A percentile compares a stretch with the other conserved stretches of the same genome.
Conservation (phyloP, 257 asterid species). For the Gentiana macrophylla region DNA sequence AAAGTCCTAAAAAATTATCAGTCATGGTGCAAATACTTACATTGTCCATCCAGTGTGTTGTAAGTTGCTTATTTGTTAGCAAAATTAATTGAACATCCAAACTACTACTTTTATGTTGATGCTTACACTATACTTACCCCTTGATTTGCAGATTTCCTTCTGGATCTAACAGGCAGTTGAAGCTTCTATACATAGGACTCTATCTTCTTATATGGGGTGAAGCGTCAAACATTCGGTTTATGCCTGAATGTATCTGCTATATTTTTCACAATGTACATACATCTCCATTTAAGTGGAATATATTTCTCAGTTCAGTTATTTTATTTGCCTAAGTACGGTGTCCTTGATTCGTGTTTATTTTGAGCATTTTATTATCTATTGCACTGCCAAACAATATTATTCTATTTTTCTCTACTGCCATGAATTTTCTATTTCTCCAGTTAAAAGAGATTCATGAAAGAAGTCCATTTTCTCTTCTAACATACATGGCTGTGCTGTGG, state of each 20-base stretch:
- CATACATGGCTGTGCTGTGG: no score
- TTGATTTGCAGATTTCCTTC: conserved; percentile 42
- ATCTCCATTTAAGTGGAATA: neutral
- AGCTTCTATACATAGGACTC: conserved; percentile 89
- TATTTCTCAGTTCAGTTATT: conserved; percentile 1
- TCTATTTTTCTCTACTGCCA: neutral
- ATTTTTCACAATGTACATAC: conserved; percentile 70
- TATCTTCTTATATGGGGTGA: conserved; percentile 99
- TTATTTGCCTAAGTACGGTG: neutral
- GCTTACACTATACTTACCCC: conserved; percentile 3
- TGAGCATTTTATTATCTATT: neutral
- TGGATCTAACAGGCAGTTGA: conserved; percentile 58
- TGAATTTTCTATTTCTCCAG: neutral
- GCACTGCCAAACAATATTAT: neutral
- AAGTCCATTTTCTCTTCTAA: no score
- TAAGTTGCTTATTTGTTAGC: conserved; percentile 31
- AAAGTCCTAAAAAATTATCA: conserved; percentile 70
- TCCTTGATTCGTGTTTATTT: neutral
- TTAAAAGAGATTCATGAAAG: neutral
- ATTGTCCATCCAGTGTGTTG: conserved; percentile 48
- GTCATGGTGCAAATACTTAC: conserved; percentile 90
- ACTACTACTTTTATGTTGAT: neutral
- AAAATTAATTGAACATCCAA: neutral
- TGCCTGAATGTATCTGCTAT: conserved; percentile 98
- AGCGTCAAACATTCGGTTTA: conserved; percentile 95